Conservation (phyloP, 2,329 filamentous ascomycete species). For the Cadophora sp. region DNA sequence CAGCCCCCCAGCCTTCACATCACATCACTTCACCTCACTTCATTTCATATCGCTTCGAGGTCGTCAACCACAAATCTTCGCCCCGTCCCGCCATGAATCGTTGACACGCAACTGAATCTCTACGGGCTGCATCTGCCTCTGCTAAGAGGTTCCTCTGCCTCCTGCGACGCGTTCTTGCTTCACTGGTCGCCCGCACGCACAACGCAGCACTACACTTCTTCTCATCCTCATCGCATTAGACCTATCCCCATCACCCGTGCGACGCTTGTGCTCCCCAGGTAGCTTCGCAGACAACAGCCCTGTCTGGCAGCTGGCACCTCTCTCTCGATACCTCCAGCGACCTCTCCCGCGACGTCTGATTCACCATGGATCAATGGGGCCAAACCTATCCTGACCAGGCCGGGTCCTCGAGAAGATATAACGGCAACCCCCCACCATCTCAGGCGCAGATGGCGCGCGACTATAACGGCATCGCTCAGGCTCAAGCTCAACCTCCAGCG, state of each 20-base stretch:
- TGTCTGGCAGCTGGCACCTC: slow-evolving; percentile 18
- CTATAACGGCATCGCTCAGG: slow-evolving; percentile 47
- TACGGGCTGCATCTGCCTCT: slow-evolving; percentile 41
- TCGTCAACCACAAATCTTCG: slow-evolving; percentile 2
- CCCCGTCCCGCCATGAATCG: slow-evolving; percentile 39
- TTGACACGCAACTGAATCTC: slow-evolving; percentile 38
- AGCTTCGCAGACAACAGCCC: slow-evolving; percentile 21
- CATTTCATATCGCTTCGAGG: slow-evolving; percentile 10
- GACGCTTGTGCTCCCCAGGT: slow-evolving; percentile 21
- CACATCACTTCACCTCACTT: background rate
- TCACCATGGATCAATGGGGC: slow-evolving; percentile 70
- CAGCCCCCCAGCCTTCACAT: background rate
- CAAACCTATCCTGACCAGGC: slow-evolving; percentile 67
- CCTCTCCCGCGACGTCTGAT: slow-evolving; percentile 23
- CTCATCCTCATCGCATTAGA: slow-evolving; percentile 17
- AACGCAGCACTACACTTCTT: slow-evolving; percentile 2
- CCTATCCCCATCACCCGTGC: slow-evolving; percentile 25
- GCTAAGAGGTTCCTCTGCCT: slow-evolving; percentile 33
- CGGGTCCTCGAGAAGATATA: slow-evolving; percentile 69
- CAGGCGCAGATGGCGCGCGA: slow-evolving; percentile 57
- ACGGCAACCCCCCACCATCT: slow-evolving; percentile 54
- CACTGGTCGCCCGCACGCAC: slow-evolving; percentile 26
- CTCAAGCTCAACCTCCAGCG: slow-evolving; percentile 57
- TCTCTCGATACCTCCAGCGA: slow-evolving; percentile 15
- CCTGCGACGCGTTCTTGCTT: slow-evolving; percentile 39